Conservation (phyloP, 2,329 filamentous ascomycete species). For the Aspergillus sp. region DNA sequence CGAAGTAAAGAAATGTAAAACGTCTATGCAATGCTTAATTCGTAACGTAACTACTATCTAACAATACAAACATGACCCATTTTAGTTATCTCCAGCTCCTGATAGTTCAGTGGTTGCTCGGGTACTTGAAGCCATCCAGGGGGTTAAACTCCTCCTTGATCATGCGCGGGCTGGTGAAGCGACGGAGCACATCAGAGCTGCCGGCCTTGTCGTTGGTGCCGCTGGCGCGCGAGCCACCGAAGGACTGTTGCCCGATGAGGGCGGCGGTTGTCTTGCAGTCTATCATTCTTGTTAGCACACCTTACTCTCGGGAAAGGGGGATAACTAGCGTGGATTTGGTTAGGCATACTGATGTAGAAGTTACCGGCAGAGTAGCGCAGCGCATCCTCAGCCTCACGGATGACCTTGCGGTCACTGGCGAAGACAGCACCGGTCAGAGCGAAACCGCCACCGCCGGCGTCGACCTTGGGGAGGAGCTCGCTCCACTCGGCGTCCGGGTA, state of each 20-base stretch:
- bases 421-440: slow-evolving; percentile 46
- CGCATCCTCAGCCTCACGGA: slow-evolving; percentile 36
- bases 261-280: slow-evolving; percentile 59
- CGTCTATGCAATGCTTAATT: no score
- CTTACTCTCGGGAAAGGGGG: no score
- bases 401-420: slow-evolving; percentile 37
- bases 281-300: no score
- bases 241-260: slow-evolving; percentile 70
- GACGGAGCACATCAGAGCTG: slow-evolving; percentile 61
- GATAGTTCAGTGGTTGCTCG: slow-evolving; percentile 61
- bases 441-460: slow-evolving; percentile 54
- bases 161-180: slow-evolving; percentile 66
- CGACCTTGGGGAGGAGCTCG: slow-evolving; percentile 36
- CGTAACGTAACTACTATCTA: no score
- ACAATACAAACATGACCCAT: no score
- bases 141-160: slow-evolving; percentile 75
- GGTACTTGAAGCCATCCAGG: slow-evolving; percentile 64
- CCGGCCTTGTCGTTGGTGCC: slow-evolving; percentile 75
- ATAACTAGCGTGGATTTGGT: no score
- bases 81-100: no score
- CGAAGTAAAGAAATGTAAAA: no score
- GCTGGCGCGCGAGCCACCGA: slow-evolving; percentile 67
- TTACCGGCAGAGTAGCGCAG: slow-evolving; percentile 42
- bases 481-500: slow-evolving; percentile 64
- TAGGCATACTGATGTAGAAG: slow-evolving; percentile 42